Conservation (phyloP, 169 alveolate genomes). For the Cryptosporidium bovis region DNA sequence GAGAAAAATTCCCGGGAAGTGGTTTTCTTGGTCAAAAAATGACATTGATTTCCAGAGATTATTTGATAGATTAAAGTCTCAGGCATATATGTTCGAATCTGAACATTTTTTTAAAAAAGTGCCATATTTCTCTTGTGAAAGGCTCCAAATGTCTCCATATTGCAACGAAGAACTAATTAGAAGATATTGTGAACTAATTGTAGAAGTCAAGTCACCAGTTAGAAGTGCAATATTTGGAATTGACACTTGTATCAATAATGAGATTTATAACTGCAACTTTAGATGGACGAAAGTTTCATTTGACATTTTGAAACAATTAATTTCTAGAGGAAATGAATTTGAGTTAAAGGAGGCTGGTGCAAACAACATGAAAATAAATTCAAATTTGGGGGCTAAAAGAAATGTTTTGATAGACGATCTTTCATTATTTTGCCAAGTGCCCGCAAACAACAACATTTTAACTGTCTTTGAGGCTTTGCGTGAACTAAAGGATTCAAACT, state of each 20-base stretch:
- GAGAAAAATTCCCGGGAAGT: slow-evolving; percentile 20
- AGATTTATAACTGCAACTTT: slow-evolving; percentile 9
- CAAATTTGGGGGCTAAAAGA: background rate
- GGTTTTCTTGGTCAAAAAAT: slow-evolving; percentile 72
- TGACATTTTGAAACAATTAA: slow-evolving; percentile 14
- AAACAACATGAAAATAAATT: background rate
- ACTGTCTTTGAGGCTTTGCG: slow-evolving; percentile 39
- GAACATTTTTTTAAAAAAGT: slow-evolving; percentile 67
- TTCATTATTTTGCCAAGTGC: slow-evolving; percentile 51
- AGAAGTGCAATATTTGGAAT: slow-evolving; percentile 35
- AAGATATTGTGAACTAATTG: slow-evolving; percentile 58
- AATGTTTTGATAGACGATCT: slow-evolving; percentile 28
- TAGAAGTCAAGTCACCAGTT: slow-evolving; percentile 49
- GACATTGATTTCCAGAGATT: slow-evolving; percentile 59
- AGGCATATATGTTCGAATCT: slow-evolving; percentile 63
- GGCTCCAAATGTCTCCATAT: slow-evolving; percentile 69
- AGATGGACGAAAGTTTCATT: slow-evolving; percentile 60
- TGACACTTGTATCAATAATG: slow-evolving; percentile 36
- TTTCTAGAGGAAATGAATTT: background rate
- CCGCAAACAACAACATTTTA: slow-evolving; percentile 46
- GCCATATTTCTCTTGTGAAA: slow-evolving; percentile 14
- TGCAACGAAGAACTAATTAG: slow-evolving; percentile 59
- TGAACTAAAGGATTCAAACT: slow-evolving; percentile 21
- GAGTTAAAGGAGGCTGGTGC: background rate
- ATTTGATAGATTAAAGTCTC: slow-evolving; percentile 54